These are phyloP conservation scores for Pseudonectria foliicola DNA, from an alignment of 2,329 filamentous ascomycete species.

Conservation along the genomic window DNA sequence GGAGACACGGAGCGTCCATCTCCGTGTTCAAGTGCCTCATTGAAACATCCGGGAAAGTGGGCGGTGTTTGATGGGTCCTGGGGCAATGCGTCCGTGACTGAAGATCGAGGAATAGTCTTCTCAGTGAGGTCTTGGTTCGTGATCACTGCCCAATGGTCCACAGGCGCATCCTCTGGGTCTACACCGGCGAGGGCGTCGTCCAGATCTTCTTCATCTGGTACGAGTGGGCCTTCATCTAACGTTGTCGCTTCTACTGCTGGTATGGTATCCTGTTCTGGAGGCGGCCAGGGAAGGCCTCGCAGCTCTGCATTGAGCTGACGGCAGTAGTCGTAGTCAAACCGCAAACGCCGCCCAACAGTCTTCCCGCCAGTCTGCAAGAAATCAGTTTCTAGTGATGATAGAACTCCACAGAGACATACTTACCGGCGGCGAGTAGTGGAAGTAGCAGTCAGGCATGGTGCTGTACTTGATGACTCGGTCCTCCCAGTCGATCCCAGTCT, in stretches of 20 bases:
- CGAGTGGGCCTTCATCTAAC: neutral
- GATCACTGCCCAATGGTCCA: neutral
- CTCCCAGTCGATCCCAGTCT: slow-evolving; percentile 55
- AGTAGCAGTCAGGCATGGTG: slow-evolving; percentile 25
- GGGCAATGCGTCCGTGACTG: no score
- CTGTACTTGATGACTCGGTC: slow-evolving; percentile 36
- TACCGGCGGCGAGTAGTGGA: slow-evolving; percentile 43
- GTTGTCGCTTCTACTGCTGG: neutral
- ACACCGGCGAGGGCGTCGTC: neutral
- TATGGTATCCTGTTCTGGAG: slow-evolving; percentile 5
- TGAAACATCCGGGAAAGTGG: no score
- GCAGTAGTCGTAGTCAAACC: slow-evolving; percentile 27
- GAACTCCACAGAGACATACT: slow-evolving; percentile 17
- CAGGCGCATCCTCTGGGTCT: no score
- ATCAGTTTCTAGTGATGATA: neutral
- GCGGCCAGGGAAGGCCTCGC: slow-evolving; percentile 22
- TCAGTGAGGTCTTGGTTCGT: no score
- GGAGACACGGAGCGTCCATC: no score
- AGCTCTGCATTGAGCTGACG: slow-evolving; percentile 27
- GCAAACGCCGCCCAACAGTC: slow-evolving; percentile 29
- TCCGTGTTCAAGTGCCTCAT: no score
- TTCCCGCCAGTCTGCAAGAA: slow-evolving; percentile 27
- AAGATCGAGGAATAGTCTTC: no score
- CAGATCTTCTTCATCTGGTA: slow-evolving; percentile 1
- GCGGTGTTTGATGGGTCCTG: no score